Evolutionary conservation across 2,329 filamentous ascomycete species (phyloP), one percentile per base, ranked within the genome.

Genomic region (Clonostachys rhizophaga): DNA sequence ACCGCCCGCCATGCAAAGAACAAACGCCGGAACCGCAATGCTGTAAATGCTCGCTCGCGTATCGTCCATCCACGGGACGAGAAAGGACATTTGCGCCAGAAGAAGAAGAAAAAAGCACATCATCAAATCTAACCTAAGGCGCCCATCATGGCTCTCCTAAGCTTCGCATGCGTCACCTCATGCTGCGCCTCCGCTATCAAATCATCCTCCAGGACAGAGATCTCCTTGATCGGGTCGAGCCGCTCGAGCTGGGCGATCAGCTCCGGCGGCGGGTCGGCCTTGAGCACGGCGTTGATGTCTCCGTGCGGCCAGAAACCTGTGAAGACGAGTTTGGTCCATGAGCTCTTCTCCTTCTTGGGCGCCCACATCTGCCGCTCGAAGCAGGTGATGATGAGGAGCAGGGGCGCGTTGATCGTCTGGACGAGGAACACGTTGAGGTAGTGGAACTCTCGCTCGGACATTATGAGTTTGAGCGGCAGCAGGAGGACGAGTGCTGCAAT

Each of bases 391-490:
- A 79, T 56, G 1, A 88, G 63, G 3, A 89, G 69, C 3, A 84
- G 66, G 0, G 84, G 84, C 5, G 77, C 72, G 58, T 89, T 89
- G 50, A 87, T 69, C 1, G 75, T 63, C 7, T 83, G 76, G 8
- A 87, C 79, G 4, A 78, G 70, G 45, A 78, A 77, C 46, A 89
- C 84, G 59, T 89, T 87, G 61, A 87, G 74, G 55, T 83, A 82
- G 67, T 89, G 86, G 55, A 89, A 89, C 68, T 79, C 79, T 16
- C 80, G 74, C 3, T 81, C 76, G 0, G 79, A 75, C 10, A 86
- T 66, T 16, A 83, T 53, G 54, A 83, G 76, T 55, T 86, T 87
- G 24, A 89, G 65, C 0, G 86, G 86, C 1, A 88, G 72, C 30
- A 89, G 69, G 34, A 83, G 58, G 24, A 81, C 47, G 16, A 89